A percentile compares a stretch with the other conserved stretches of the same genome.
phyloP scores from a whole-genome alignment of 345 rosid genomes.

The Linum lewisii region DNA sequence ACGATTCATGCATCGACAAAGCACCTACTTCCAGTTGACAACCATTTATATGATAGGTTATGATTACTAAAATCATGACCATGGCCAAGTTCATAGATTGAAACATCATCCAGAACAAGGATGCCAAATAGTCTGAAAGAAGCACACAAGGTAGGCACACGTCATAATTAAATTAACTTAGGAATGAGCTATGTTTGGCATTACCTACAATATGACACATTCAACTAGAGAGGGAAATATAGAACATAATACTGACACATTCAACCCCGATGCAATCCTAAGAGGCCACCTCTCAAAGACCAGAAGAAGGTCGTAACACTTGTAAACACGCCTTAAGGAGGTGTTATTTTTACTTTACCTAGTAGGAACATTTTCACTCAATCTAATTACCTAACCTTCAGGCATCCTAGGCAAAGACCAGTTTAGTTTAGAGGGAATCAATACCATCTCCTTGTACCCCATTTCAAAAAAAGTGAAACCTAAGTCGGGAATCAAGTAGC shows the following conservation, averaged over 20 bases:
- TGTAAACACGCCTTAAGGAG: no score
- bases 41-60: neutral
- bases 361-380: no score
- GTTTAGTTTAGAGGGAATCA: no score
- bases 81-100: neutral
- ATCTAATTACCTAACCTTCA: no score
- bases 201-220: constrained; percentile 19
- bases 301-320: no score
- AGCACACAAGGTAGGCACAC: constrained; percentile 5
- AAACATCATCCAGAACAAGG: constrained; percentile 9
- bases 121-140: neutral
- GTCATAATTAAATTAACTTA: constrained; percentile 14
- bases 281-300: constrained; percentile 8
- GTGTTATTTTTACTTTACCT: no score
- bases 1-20: neutral
- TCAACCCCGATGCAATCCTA: neutral
- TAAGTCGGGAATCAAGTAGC: no score
- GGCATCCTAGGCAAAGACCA: no score
- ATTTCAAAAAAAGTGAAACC: no score
- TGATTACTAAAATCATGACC: neutral
- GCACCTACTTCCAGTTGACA: no score
- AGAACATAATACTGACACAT: neutral
- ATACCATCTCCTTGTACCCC: no score
- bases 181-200: constrained; percentile 13
- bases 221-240: neutral